These are phyloP conservation scores for Gossypium thurberi DNA, from an alignment of 345 rosid species.

Conservation along the genomic window DNA sequence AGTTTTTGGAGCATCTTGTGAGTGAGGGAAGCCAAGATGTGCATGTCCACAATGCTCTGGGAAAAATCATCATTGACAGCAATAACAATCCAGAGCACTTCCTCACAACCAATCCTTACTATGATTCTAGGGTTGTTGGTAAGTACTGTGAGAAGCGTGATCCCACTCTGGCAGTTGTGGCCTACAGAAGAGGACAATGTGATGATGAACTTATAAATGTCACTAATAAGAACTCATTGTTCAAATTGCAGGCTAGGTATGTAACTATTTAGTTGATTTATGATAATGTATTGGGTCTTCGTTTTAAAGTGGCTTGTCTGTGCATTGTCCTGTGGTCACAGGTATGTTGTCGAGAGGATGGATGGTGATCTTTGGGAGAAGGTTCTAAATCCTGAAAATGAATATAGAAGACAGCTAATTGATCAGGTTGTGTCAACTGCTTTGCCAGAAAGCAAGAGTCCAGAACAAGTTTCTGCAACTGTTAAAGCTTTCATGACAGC, in stretches of 20 bases:
- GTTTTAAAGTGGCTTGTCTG: conserved; percentile 20
- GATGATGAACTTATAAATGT: conserved; percentile 96
- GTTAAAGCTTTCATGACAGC: conserved; percentile 86
- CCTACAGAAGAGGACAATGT: conserved; percentile 96
- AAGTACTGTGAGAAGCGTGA: conserved; percentile 99
- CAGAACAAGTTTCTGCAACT: conserved; percentile 83
- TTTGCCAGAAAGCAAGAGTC: conserved; percentile 86
- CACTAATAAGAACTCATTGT: conserved; percentile 91
- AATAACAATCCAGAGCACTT: conserved; percentile 98
- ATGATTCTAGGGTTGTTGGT: conserved; percentile 97
- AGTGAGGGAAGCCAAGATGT: conserved; percentile 99
- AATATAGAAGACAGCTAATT: conserved; percentile 80
- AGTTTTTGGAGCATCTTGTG: conserved; percentile 98
- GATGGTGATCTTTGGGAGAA: conserved; percentile 97
- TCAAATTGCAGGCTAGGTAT: conserved; percentile 97
- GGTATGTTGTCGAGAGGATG: conserved; percentile 99
- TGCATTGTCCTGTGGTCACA: conserved; percentile 24
- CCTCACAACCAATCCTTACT: conserved; percentile 94
- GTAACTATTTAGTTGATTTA: conserved; percentile 12
- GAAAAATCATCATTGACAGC: conserved; percentile 98
- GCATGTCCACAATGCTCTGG: conserved; percentile 98
- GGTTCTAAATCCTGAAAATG: conserved; percentile 84
- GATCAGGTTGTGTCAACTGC: conserved; percentile 99
- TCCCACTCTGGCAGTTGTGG: conserved; percentile 97
- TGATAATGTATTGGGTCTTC: conserved; percentile 10